Base-by-base conservation (phyloP, 1,284 basidiomycete species). In the Cutaneotrichosporon spelunceum region DNA sequence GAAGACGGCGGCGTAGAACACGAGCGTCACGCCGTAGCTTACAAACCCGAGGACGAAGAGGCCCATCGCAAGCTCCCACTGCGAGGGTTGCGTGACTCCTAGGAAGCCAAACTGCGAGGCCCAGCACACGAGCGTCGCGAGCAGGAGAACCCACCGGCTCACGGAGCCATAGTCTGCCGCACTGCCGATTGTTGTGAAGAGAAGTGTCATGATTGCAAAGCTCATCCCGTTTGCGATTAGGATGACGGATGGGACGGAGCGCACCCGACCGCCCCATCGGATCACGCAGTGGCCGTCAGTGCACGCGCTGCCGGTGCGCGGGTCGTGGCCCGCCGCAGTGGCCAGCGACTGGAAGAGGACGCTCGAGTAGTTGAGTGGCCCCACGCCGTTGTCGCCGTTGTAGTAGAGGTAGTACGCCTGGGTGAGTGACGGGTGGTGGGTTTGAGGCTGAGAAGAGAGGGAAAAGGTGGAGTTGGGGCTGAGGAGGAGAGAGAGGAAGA, bases 81-180 rank as follows among this genome's bases (percentile, higher is more conserved):
- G 82, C 23, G 68, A 52, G 16, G 71, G 69, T 0, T 49, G 14
- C 68, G 65, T 19, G 66, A 90, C 79, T 26, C 83, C 82, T 81
- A 91, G 85, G 73, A 85, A 87, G 0, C 86, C 85, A 64, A 87
- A 91, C 71, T 90, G 88, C 4, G 88, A 83, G 1, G 77, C 87
- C 88, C 89, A 91, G 68, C 88, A 90, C 24, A 91, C 29, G 14
- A 68, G 30, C 6, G 89, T 90, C 13, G 87, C 75, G 26, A 82
- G 79, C 34, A 91, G 78, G 16, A 91, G 81, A 4, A 91, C 77
- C 86, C 86, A 90, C 13, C 85, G 83, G 29, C 88, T 87, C 69
- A 89, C 88, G 1, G 80, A 84, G 14, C 89, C 88, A 68, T 90
- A 91, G 75, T 91, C 89, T 0, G 87, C 89, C 0, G 87, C 85